Evolutionary conservation across 192 early-diverging fungal species (phyloP), one percentile per base, ranked within the genome.

Genomic region (Jimgerdemannia lactiflua): DNA sequence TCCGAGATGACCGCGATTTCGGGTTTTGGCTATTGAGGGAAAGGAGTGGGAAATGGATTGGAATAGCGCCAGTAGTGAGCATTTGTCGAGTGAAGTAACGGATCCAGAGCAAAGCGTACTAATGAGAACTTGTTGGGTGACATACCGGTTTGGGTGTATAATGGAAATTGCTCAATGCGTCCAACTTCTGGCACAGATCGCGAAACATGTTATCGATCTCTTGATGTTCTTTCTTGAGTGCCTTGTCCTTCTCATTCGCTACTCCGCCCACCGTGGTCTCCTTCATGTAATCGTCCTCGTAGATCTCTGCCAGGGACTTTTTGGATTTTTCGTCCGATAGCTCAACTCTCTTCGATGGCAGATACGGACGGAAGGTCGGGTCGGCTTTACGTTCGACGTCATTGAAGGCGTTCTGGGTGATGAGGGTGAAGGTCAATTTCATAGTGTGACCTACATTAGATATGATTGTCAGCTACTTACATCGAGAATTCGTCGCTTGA

Each of bases 81-180:
- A 59, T 6, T 59, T 59, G 49, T 59, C 29, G 1, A 29, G 29
- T 1, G 29, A 29, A 29, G 29, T 29, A 29, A 1, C 29, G 29
- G 29, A 29, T 29, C 29, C 29, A 29, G 29, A 29, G 4, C 44
- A 65, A 65, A 3, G 44, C 39, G 18, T 20, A 42, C 66, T 18
- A 19, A 43, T 68, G 40, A 63, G 39, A 49, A 72, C 54, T 49
- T 43, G 42, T 14, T 54, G 9, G 19, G 29, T 18, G 9, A 41
- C 67, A 68, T 68, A 87, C 88, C 4, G 92, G 88, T 73, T 94
- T 92, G 44, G 97, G 97, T 43, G 93, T 89, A 84, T 88, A 98
- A 83, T 98, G 94, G 90, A 93, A 98, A 87, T 97, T 97, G 82
- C 92, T 93, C 43, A 99, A 85, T 3, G 96, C 93, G 75, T 99